These are phyloP conservation scores for Geotrichum reessii DNA, from an alignment of 1,139 yeast species.

Conservation along the genomic window DNA sequence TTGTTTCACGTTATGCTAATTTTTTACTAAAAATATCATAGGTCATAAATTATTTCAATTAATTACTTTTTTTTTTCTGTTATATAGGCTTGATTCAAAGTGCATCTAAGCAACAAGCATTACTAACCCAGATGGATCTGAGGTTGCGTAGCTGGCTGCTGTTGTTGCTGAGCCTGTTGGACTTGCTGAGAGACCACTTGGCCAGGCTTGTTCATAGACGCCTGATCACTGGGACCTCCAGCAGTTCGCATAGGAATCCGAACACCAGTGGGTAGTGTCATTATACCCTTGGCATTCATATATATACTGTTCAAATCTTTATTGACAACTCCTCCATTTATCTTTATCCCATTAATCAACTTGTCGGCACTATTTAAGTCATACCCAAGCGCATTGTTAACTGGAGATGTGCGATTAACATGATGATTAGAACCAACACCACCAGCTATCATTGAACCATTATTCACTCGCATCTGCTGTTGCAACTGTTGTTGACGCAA, in stretches of 20 bases:
- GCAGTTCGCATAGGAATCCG: background rate
- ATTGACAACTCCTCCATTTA: background rate
- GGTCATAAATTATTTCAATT: background rate
- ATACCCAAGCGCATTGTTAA: background rate
- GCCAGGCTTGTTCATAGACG: background rate
- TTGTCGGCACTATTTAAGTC: background rate
- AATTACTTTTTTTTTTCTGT: background rate
- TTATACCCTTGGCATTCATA: background rate
- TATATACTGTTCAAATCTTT: background rate
- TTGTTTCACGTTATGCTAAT: background rate
- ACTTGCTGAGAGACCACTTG: background rate
- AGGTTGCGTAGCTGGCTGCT: background rate
- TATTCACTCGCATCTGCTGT: background rate
- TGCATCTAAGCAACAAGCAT: background rate
- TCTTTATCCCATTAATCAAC: background rate
- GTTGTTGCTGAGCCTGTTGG: background rate
- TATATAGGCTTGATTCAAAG: background rate
- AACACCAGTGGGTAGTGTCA: background rate
- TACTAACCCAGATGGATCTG: background rate
- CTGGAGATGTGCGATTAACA: background rate
- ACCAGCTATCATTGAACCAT: background rate
- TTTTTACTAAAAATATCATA: background rate
- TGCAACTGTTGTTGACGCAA: background rate
- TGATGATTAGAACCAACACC: background rate
- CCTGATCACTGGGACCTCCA: background rate